These are phyloP conservation scores for Penicillium sp. DNA, from an alignment of 2,329 filamentous ascomycete genomes.

Conservation along the genomic window DNA sequence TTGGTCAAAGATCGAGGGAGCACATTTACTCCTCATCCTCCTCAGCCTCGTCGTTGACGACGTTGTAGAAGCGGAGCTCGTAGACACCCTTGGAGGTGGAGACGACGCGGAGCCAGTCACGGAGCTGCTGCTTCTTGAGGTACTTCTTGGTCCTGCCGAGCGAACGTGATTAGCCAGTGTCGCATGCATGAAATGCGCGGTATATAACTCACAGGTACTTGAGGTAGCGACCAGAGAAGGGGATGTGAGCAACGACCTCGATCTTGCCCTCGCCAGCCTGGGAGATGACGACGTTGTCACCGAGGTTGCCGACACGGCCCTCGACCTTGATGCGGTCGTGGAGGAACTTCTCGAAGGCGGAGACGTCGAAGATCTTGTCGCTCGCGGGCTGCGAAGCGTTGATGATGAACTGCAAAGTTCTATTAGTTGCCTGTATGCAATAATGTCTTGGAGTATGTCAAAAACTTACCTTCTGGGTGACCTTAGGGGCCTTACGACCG, in stretches of 20 bases:
- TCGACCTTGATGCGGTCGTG: slow-evolving; percentile 99
- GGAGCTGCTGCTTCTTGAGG: slow-evolving; percentile 99
- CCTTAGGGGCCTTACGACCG: slow-evolving; percentile 48
- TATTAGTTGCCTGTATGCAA: slow-evolving; percentile 2
- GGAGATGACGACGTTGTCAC: slow-evolving; percentile 85
- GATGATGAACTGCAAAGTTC: slow-evolving; percentile 78
- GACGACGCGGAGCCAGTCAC: slow-evolving; percentile 99
- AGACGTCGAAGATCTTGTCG: slow-evolving; percentile 99
- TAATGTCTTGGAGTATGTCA: neutral
- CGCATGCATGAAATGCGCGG: neutral
- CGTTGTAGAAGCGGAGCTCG: slow-evolving; percentile 99
- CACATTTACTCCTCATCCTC: slow-evolving; percentile 92
- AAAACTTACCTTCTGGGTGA: slow-evolving; percentile 48
- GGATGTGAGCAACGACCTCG: slow-evolving; percentile 94
- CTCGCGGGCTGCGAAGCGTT: slow-evolving; percentile 96
- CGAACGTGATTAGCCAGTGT: slow-evolving; percentile 7
- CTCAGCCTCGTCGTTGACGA: slow-evolving; percentile 95
- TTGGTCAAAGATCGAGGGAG: slow-evolving; percentile 13
- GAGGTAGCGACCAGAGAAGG: slow-evolving; percentile 97
- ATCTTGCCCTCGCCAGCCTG: slow-evolving; percentile 96
- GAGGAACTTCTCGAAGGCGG: slow-evolving; percentile 99
- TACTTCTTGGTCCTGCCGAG: slow-evolving; percentile 93
- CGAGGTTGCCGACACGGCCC: slow-evolving; percentile 95
- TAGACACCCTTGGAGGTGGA: slow-evolving; percentile 97
- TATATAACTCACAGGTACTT: slow-evolving; percentile 88